These are phyloP conservation scores for Tilletia indica DNA, from an alignment of 1,284 basidiomycete species.

Conservation along the genomic window DNA sequence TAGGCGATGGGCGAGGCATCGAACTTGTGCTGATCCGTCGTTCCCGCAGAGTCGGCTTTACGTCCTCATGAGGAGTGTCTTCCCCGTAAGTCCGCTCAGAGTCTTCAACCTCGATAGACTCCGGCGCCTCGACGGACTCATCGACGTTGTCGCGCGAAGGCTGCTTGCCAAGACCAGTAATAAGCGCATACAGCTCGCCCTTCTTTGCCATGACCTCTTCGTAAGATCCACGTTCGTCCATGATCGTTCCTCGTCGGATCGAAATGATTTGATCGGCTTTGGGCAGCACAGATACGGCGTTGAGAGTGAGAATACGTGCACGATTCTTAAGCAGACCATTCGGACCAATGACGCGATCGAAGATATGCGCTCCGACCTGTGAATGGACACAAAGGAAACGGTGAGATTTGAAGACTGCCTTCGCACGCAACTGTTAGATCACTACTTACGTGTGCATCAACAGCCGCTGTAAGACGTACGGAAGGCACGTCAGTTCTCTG, in stretches of 20 bases:
- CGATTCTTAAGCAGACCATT: conserved; percentile 76
- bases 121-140: conserved; percentile 29
- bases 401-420: neutral
- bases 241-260: conserved; percentile 77
- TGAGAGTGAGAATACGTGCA: conserved; percentile 83
- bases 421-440: no score
- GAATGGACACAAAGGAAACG: conserved; percentile 28
- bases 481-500: neutral
- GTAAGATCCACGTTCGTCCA: conserved; percentile 72
- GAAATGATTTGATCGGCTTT: conserved; percentile 78
- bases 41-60: conserved; percentile 35
- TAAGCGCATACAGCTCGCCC: conserved; percentile 75
- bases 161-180: conserved; percentile 63
- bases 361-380: conserved; percentile 54
- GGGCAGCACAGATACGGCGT: conserved; percentile 79
- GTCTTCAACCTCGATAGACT: conserved; percentile 12
- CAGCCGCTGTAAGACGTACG: conserved; percentile 23
- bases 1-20: conserved; percentile 39
- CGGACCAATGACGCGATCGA: conserved; percentile 86
- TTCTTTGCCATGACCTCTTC: conserved; percentile 63
- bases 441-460: conserved; percentile 70
- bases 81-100: neutral
- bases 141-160: conserved; percentile 37
- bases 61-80: neutral
- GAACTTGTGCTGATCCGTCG: conserved; percentile 40